These are phyloP conservation scores for Diaporthe vaccinii DNA, from an alignment of 2,329 filamentous ascomycete species.

Conservation along the genomic window DNA sequence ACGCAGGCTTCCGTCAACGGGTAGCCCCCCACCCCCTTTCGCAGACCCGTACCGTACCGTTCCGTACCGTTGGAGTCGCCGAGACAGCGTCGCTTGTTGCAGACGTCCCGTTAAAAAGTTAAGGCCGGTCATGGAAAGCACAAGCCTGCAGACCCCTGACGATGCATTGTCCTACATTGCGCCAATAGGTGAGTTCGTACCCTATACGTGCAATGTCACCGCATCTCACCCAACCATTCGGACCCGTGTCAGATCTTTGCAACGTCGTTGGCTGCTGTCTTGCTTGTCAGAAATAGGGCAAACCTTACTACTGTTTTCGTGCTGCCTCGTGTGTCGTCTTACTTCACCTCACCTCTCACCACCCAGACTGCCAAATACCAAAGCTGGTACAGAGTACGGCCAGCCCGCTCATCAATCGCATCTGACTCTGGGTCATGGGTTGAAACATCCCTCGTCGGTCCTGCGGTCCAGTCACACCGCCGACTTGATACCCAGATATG, in stretches of 20 bases:
- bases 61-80: conserved; percentile 19
- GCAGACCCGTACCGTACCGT: conserved; percentile 5
- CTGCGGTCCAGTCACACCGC: conserved; percentile 8
- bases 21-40: not conserved
- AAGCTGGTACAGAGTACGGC: conserved; percentile 29
- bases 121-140: conserved; percentile 54
- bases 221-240: conserved; percentile 61
- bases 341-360: conserved; percentile 36
- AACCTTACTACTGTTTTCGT: conserved; percentile 44
- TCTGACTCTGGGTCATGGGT: conserved; percentile 9
- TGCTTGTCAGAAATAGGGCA: conserved; percentile 44
- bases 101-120: conserved; percentile 38
- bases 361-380: conserved; percentile 17
- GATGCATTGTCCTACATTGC: conserved; percentile 63
- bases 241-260: conserved; percentile 60
- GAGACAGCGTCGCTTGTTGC: conserved; percentile 16
- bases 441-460: not conserved
- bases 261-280: conserved; percentile 59
- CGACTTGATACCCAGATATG: conserved; percentile 3
- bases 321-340: conserved; percentile 42
- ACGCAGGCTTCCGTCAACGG: conserved; percentile 24
- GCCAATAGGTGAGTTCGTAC: conserved; percentile 66
- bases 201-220: conserved; percentile 42
- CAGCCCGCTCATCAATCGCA: not conserved
- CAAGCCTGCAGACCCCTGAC: conserved; percentile 61